Evolutionary conservation across 2,329 filamentous ascomycete species (phyloP).

Genomic region (Fusarium cyanostomum): DNA sequence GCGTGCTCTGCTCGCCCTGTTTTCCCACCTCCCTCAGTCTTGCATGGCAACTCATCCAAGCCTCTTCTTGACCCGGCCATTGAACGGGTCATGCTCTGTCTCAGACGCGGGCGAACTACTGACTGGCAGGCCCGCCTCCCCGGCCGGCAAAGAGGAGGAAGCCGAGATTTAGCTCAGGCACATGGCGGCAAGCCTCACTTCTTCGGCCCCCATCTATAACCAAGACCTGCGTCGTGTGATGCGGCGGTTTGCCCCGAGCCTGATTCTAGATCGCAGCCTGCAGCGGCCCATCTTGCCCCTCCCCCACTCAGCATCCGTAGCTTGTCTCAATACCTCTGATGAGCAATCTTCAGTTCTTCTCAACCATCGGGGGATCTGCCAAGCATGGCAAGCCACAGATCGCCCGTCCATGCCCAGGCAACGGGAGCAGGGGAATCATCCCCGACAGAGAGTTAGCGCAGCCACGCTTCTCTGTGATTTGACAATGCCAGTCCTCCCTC

Average conservation of each 20-base stretch:
- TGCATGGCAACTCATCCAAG: not conserved
- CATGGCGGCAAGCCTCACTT: conserved; percentile 10
- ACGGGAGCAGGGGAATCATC: not conserved
- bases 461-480: conserved; percentile 15
- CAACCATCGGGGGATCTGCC: not conserved
- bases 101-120: conserved; percentile 1
- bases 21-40: not conserved
- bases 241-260: not conserved
- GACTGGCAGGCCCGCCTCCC: not conserved
- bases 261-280: not conserved
- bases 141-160: not conserved
- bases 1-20: conserved; percentile 18
- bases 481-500: not conserved
- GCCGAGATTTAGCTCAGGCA: not conserved
- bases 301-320: not conserved
- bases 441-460: conserved; percentile 6
- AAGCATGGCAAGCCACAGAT: not conserved
- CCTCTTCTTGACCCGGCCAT: not conserved
- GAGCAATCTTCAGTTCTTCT: too few relatives aligned
- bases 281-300: not conserved
- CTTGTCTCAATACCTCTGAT: too few relatives aligned
- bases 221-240: too few relatives aligned
- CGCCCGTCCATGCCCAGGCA: not conserved
- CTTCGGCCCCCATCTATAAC: not conserved
- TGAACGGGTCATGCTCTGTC: not conserved